Conservation (phyloP, 1,284 basidiomycete species). For the Melampsora larici-populina region DNA sequence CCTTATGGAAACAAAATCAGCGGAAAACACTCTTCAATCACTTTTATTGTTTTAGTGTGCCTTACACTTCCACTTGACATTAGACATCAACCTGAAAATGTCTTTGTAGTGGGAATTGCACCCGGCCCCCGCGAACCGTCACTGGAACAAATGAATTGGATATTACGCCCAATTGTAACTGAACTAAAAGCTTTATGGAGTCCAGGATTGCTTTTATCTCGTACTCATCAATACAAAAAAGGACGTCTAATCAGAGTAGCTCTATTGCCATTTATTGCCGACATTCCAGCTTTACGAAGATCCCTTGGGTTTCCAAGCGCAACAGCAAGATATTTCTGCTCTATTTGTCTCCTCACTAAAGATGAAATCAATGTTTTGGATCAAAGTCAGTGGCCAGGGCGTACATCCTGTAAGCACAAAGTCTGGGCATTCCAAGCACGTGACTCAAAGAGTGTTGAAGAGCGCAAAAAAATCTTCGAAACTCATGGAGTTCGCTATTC, state of each 20-base stretch:
- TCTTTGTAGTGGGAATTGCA: slow-evolving; percentile 55
- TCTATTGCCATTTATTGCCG: slow-evolving; percentile 43
- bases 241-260: slow-evolving; percentile 51
- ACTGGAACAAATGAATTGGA: slow-evolving; percentile 46
- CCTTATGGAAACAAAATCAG: slow-evolving; percentile 10
- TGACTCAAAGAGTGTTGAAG: no score
- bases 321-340: slow-evolving; percentile 40
- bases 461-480: slow-evolving; percentile 1
- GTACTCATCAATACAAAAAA: no score
- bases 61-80: slow-evolving; percentile 49
- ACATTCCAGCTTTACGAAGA: slow-evolving; percentile 44
- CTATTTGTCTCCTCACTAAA: slow-evolving; percentile 36
- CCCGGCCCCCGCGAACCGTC: slow-evolving; percentile 49
- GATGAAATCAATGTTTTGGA: slow-evolving; percentile 18
- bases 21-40: slow-evolving; percentile 20
- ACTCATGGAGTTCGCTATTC: slow-evolving; percentile 29
- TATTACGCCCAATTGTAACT: no score
- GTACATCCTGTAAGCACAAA: slow-evolving; percentile 9
- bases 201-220: no score
- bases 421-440: slow-evolving; percentile 12
- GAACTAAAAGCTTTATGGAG: no score
- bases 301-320: slow-evolving; percentile 37
- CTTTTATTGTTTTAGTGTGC: slow-evolving; percentile 25
- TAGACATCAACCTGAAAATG: slow-evolving; percentile 54
- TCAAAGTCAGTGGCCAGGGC: slow-evolving; percentile 12